These are phyloP conservation scores for Daedaleopsis sinensis DNA, from an alignment of 768 basidiomycete genomes.

Conservation along the genomic window DNA sequence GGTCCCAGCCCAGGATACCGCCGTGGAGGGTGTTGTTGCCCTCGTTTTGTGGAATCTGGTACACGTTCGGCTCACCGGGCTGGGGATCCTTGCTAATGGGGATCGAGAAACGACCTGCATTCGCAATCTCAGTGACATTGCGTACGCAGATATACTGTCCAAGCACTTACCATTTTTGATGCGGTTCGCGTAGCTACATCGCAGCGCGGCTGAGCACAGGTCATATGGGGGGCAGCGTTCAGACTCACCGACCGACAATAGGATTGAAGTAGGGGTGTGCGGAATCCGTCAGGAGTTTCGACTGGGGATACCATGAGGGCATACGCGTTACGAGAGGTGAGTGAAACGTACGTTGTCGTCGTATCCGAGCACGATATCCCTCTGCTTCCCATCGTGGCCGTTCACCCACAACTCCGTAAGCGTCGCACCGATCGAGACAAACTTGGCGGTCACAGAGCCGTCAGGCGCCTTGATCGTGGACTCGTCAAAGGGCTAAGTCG, in stretches of 20 bases:
- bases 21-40: slow-evolving; percentile 59
- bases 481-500: slow-evolving; percentile 47
- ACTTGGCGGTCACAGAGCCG: slow-evolving; percentile 57
- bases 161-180: slow-evolving; percentile 47
- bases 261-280: slow-evolving; percentile 48
- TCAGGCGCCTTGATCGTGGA: slow-evolving; percentile 53
- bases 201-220: slow-evolving; percentile 21
- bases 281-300: slow-evolving; percentile 44
- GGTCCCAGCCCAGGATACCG: slow-evolving; percentile 60
- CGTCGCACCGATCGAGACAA: slow-evolving; percentile 59
- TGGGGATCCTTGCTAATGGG: slow-evolving; percentile 50
- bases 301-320: slow-evolving; percentile 27
- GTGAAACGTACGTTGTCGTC: slow-evolving; percentile 49
- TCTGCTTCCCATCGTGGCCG: slow-evolving; percentile 48
- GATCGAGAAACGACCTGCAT: slow-evolving; percentile 53
- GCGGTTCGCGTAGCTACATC: slow-evolving; percentile 53
- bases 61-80: slow-evolving; percentile 46
- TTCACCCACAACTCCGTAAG: slow-evolving; percentile 59
- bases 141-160: neutral
- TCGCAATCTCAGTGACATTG: neutral
- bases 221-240: neutral
- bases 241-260: slow-evolving; percentile 27
- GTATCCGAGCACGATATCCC: slow-evolving; percentile 60
- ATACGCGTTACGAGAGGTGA: neutral
- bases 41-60: slow-evolving; percentile 53